Conservation (phyloP, 2,329 filamentous ascomycete genomes). For the Aspergillus sp. region DNA sequence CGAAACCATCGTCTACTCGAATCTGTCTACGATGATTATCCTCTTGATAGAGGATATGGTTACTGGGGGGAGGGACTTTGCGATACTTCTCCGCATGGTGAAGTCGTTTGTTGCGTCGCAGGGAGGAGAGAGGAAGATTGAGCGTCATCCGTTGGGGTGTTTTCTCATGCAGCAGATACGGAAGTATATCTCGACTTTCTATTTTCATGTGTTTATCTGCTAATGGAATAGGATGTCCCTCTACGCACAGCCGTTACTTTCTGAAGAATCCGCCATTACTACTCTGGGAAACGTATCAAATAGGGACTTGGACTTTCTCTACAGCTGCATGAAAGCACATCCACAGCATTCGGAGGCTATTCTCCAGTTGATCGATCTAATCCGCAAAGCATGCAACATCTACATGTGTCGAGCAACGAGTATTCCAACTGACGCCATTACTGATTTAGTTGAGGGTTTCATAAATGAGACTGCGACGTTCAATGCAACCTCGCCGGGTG, state of each 20-base stretch:
- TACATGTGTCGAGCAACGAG: slow-evolving; percentile 4
- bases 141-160: slow-evolving; percentile 1
- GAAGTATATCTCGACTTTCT: slow-evolving; percentile 6
- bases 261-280: slow-evolving; percentile 1
- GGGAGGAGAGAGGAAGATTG: slow-evolving; percentile 5
- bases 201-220: not conserved
- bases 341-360: slow-evolving; percentile 4
- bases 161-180: slow-evolving; percentile 11
- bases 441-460: slow-evolving; percentile 1
- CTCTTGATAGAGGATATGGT: slow-evolving; percentile 11
- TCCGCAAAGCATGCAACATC: slow-evolving; percentile 7
- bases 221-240: slow-evolving; percentile 7
- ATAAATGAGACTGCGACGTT: slow-evolving; percentile 1
- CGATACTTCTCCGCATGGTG: slow-evolving; percentile 10
- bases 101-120: slow-evolving; percentile 7
- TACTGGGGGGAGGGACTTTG: slow-evolving; percentile 8
- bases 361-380: slow-evolving; percentile 4
- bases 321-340: slow-evolving; percentile 2
- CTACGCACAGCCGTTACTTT: slow-evolving; percentile 8
- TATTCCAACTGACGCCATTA: not conserved
- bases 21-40: slow-evolving; percentile 8
- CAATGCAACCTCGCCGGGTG: slow-evolving; percentile 4
- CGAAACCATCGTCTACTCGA: slow-evolving; percentile 1
- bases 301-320: slow-evolving; percentile 8
- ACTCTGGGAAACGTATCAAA: slow-evolving; percentile 1